Conservation (phyloP, 345 rosid species). For the Dimocarpus longan region DNA sequence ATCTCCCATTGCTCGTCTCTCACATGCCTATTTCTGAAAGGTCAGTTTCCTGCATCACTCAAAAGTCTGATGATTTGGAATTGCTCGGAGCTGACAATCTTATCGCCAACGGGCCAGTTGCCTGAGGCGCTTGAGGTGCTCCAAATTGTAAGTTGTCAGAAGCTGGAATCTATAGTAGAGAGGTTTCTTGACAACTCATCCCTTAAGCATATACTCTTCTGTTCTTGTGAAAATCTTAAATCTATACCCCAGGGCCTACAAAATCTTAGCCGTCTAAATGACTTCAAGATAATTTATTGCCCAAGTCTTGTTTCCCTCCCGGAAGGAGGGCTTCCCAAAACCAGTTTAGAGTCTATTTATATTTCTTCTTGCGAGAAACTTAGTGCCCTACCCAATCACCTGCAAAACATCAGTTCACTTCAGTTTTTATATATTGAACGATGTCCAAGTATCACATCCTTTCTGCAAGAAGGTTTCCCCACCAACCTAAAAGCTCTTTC, state of each 20-base stretch:
- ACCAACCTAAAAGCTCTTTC: not conserved
- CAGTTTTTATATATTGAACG: not conserved
- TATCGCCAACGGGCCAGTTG: not conserved
- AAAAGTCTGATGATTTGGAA: not conserved
- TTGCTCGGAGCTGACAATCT: slow-evolving; percentile 18
- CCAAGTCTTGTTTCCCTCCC: slow-evolving; percentile 7
- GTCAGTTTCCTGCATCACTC: not conserved
- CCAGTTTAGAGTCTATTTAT: not conserved
- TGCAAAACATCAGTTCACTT: slow-evolving; percentile 4
- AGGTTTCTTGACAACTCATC: not conserved
- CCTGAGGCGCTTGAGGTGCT: not conserved
- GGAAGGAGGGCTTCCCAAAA: not conserved
- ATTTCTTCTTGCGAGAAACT: not conserved
- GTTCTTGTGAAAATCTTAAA: not conserved
- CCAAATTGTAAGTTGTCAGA: not conserved
- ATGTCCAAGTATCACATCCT: not conserved
- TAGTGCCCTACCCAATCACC: not conserved
- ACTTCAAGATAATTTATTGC: not conserved
- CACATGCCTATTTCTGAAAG: not conserved
- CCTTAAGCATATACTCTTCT: not conserved
- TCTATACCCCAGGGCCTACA: not conserved
- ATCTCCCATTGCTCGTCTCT: not conserved
- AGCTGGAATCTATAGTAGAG: slow-evolving; percentile 6
- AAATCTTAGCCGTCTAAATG: not conserved
- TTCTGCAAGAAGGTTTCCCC: not conserved